Evolutionary conservation across 1,284 basidiomycete species (phyloP).

Genomic region (Ustilago trichophora): DNA sequence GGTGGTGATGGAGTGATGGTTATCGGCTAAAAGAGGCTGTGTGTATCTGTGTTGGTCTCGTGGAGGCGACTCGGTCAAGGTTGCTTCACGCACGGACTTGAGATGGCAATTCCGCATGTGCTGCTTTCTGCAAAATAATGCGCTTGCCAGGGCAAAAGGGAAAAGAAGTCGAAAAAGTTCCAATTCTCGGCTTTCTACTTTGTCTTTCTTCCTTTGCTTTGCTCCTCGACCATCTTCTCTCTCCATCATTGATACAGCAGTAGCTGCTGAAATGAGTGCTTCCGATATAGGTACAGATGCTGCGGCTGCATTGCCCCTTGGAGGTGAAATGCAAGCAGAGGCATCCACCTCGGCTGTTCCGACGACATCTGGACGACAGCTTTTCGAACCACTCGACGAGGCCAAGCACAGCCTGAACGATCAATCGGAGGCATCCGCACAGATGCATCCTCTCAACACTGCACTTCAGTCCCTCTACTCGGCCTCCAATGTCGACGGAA

Average conservation of each 20-base stretch:
- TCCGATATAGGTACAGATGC: slow-evolving; percentile 2
- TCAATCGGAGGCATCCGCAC: slow-evolving; percentile 8
- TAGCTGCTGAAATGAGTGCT: slow-evolving; percentile 3
- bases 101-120: slow-evolving; percentile 2
- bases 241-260: neutral
- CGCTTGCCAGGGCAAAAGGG: no score
- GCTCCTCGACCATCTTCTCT: neutral
- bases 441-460: slow-evolving; percentile 33
- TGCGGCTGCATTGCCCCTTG: neutral
- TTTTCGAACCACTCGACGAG: slow-evolving; percentile 21
- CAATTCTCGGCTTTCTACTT: neutral
- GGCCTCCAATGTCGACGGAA: slow-evolving; percentile 1
- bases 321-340: slow-evolving; percentile 1
- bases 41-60: slow-evolving; percentile 20
- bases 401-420: slow-evolving; percentile 15
- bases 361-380: neutral
- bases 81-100: slow-evolving; percentile 35
- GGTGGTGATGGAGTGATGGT: neutral
- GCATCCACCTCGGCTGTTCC: slow-evolving; percentile 20
- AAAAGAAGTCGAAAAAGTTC: no score
- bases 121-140: neutral
- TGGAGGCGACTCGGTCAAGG: slow-evolving; percentile 14
- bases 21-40: neutral
- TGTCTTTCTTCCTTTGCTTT: neutral
- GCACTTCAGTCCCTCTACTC: slow-evolving; percentile 34